Percentiles rank a stretch among this genome's conserved stretches.
Evolutionary conservation across 2,329 filamentous ascomycete genomes (phyloP).

Genomic region (Saccharata proteae): DNA sequence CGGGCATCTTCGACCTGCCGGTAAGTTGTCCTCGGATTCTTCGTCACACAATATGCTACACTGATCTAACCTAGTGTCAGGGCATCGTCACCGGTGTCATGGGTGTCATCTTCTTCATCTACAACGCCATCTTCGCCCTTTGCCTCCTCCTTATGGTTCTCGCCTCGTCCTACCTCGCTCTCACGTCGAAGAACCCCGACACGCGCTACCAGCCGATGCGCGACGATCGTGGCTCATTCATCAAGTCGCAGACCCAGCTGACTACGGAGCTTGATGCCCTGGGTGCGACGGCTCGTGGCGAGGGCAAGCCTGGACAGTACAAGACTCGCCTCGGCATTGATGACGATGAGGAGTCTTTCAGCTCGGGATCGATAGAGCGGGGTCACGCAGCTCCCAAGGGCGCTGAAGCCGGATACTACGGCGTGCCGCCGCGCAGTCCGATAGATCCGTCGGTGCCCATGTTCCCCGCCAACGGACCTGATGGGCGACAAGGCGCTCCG

Average conservation of each 20-base stretch:
- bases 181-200: constrained; percentile 88
- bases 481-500: constrained; percentile 17
- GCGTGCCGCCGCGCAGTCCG: constrained; percentile 35
- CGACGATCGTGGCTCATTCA: constrained; percentile 90
- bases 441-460: constrained; percentile 34
- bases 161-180: constrained; percentile 62
- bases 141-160: constrained; percentile 75
- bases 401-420: constrained; percentile 21
- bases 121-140: constrained; percentile 73
- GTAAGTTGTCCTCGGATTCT: constrained; percentile 35
- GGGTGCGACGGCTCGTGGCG: constrained; percentile 77
- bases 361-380: constrained; percentile 39
- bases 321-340: constrained; percentile 55
- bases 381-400: constrained; percentile 29
- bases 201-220: constrained; percentile 93
- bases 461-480: constrained; percentile 32
- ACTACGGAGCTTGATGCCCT: constrained; percentile 84
- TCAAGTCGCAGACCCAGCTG: constrained; percentile 85
- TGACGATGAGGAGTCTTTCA: constrained; percentile 59
- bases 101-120: constrained; percentile 78
- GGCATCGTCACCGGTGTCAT: constrained; percentile 75
- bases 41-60: neutral
- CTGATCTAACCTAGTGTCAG: constrained; percentile 23
- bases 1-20: constrained; percentile 73
- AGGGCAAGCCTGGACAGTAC: constrained; percentile 38